These are phyloP conservation scores for Aureobasidium leucospermi DNA, from an alignment of 2,329 filamentous ascomycete genomes.

Conservation along the genomic window DNA sequence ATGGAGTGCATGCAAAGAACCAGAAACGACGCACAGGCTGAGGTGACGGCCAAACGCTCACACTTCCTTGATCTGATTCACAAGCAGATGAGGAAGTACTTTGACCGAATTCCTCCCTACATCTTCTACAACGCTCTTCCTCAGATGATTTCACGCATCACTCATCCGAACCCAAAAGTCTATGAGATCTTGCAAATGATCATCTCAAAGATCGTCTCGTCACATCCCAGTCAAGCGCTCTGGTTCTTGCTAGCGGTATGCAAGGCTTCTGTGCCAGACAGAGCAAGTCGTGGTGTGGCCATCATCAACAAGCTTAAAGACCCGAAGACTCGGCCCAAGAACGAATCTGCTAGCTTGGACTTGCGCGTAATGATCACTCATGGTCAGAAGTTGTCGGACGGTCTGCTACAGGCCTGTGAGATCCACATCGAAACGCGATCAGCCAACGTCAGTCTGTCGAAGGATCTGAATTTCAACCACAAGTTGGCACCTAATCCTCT, in stretches of 20 bases:
- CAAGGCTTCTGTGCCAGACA: slow-evolving; percentile 68
- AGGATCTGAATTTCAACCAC: slow-evolving; percentile 76
- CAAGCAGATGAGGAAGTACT: slow-evolving; percentile 70
- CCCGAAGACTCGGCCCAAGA: slow-evolving; percentile 48
- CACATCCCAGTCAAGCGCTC: slow-evolving; percentile 83
- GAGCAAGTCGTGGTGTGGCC: slow-evolving; percentile 46
- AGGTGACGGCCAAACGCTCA: slow-evolving; percentile 44
- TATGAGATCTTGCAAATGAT: slow-evolving; percentile 71
- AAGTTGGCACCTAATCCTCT: slow-evolving; percentile 74
- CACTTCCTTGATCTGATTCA: slow-evolving; percentile 64
- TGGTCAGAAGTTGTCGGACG: slow-evolving; percentile 76
- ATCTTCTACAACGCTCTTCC: slow-evolving; percentile 79
- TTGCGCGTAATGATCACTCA: slow-evolving; percentile 65
- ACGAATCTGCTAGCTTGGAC: slow-evolving; percentile 49
- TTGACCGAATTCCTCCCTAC: slow-evolving; percentile 63
- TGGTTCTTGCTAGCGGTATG: slow-evolving; percentile 88
- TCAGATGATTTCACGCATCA: slow-evolving; percentile 93
- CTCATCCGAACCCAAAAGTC: slow-evolving; percentile 71
- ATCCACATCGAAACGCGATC: slow-evolving; percentile 66
- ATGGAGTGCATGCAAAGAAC: slow-evolving; percentile 49
- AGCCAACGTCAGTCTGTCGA: slow-evolving; percentile 65
- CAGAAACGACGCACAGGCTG: slow-evolving; percentile 39
- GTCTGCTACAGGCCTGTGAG: slow-evolving; percentile 73
- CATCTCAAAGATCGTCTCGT: slow-evolving; percentile 75
- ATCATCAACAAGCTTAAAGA: slow-evolving; percentile 37